Conservation (phyloP, 1,139 yeast species). For the Pichia sp. region DNA sequence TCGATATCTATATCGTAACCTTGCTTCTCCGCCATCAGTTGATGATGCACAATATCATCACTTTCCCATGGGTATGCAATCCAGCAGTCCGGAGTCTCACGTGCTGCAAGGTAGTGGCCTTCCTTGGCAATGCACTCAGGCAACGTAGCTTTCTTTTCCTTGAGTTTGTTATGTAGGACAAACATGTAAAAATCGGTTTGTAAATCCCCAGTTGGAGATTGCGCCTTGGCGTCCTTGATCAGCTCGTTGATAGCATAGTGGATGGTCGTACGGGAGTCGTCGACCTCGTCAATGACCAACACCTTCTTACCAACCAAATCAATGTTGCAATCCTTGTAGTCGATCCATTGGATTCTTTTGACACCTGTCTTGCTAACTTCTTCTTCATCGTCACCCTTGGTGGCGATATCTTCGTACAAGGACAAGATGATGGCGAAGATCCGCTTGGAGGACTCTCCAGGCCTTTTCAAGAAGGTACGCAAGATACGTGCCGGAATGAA, state of each 20-base stretch:
- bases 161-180: conserved; percentile 90
- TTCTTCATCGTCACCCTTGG: conserved; percentile 59
- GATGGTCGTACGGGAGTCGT: conserved; percentile 92
- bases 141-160: conserved; percentile 77
- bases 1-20: conserved; percentile 43
- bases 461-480: conserved; percentile 83
- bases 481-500: conserved; percentile 95
- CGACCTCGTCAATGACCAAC: conserved; percentile 90
- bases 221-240: conserved; percentile 72
- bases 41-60: conserved; percentile 84
- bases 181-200: conserved; percentile 80
- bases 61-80: conserved; percentile 95
- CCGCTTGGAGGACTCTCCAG: conserved; percentile 85
- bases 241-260: conserved; percentile 90
- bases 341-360: conserved; percentile 95
- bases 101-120: conserved; percentile 85
- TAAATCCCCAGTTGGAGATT: conserved; percentile 48
- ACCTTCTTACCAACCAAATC: conserved; percentile 64
- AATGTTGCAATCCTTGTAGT: conserved; percentile 49
- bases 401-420: conserved; percentile 77
- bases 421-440: conserved; percentile 94
- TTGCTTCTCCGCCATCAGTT: conserved; percentile 76
- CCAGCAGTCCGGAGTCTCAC: conserved; percentile 92
- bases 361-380: conserved; percentile 72
- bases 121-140: conserved; percentile 48